Evolutionary conservation across 2,329 filamentous ascomycete species (phyloP), one percentile per base, ranked within the genome.

Genomic region (Orbilia ellipsospora): DNA sequence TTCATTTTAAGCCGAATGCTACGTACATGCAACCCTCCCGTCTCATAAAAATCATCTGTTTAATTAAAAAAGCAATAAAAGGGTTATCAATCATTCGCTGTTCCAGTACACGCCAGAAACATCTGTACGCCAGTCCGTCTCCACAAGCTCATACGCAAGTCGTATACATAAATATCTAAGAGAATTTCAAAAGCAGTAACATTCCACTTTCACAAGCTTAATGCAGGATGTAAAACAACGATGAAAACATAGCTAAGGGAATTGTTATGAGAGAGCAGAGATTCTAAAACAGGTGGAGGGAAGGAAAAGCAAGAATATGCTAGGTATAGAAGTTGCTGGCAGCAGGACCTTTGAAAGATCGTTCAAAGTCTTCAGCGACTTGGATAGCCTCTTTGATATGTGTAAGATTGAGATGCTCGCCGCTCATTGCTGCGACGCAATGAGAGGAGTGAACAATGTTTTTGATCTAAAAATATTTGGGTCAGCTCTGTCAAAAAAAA

Each of bases 321-420:
- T 52, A 64, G 20, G 48, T 54, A 44, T 64, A 64, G 36, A 66
- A 50, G 15, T 48, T 57, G 8, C 40, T 50, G 0, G 50, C 48
- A 15, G 56, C 50, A 10, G 62, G 50, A 4, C 28, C 62, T 51
- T 56, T 45, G 40, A 97, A 84, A 81, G 97, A 92, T 31, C 89
- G 87, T 77, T 94, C 91, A 82, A 97, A 97, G 42, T 90, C 8
- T 82, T 92, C 89, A 23, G 91, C 90, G 1, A 96, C 92, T 51
- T 93, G 91, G n/a, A 97, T 86, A 12, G 96, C 92, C 76, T 92
- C 88, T 78, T 87, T 88, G 81, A 97, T 90, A 80, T 96, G 92
- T 59, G 86, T 86, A 90, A 96, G 93, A 64, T 88, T 87, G 36
- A 97, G 86, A 2, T 87, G 84, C 73, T 90, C 48, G 12, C 87